Base-by-base conservation (phyloP, 805 yeast genomes). In the Huiozyma naganishii region DNA sequence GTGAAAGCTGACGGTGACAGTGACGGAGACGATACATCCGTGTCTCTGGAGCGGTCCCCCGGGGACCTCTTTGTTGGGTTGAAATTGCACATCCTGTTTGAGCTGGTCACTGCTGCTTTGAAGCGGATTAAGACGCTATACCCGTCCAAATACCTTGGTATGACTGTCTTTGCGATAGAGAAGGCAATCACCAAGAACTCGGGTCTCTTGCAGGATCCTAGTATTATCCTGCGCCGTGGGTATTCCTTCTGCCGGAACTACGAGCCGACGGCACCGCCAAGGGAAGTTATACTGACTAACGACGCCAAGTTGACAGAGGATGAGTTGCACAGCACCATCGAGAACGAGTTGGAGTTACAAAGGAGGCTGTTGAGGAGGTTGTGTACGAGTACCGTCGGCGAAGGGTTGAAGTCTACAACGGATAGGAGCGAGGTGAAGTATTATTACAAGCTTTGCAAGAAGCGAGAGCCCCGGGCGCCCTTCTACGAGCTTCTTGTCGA, bases 111-210 rank as follows among this genome's bases (percentile, higher is more conserved):
- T 12, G 68, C 77, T 37, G 74, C 79, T 36, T 58, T 84, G 53
- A 74, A 72, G 49, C 67, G 80, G 45, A 80, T 86, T 47, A 66
- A 69, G 34, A 83, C 95, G 0, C 58, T 76, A 13, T 79, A 80
- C 55, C 96, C 97, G 6, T 83, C 95, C 0, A 76, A 83, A 48
- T 88, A 84, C 55, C 65, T 89, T 39, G 72, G 82, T 1, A 81
- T 85, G 74, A 76, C 80, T 0, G 72, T 79, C 0, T 58, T 82
- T 1, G 70, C 87, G 0, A 59, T 80, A 33, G 62, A 81, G 42
- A 77, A 77, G 40, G 71, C 76, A 32, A 58, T 77, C 11, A 66
- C 70, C 32, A 48, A 58, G 7, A 76, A 77, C 48, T 56, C 64
- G 6, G 63, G 62, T 13, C 46, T 47, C 29, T 50, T 59, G 29